These are phyloP conservation scores for Cryphonectria carpinicola DNA, from an alignment of 2,329 filamentous ascomycete genomes.

Conservation along the genomic window DNA sequence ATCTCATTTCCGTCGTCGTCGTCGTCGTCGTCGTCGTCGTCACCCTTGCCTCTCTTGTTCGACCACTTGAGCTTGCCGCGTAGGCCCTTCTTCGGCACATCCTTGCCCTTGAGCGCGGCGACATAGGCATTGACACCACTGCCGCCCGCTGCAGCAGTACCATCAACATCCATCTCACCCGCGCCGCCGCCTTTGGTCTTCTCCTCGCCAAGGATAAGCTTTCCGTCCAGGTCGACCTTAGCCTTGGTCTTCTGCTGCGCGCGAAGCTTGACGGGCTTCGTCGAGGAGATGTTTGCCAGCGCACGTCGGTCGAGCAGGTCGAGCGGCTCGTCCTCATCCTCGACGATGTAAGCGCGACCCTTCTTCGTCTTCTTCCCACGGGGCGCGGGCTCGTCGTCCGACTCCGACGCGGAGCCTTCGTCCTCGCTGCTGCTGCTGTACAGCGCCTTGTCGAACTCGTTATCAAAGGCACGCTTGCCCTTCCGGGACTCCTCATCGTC, in stretches of 20 bases:
- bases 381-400: slow-evolving; percentile 45
- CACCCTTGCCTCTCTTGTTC: slow-evolving; percentile 57
- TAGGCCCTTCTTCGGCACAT: slow-evolving; percentile 66
- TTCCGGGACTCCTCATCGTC: slow-evolving; percentile 61
- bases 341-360: slow-evolving; percentile 81
- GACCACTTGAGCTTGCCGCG: slow-evolving; percentile 74
- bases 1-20: slow-evolving; percentile 45
- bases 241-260: slow-evolving; percentile 65
- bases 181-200: slow-evolving; percentile 42
- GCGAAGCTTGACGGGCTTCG: slow-evolving; percentile 72
- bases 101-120: slow-evolving; percentile 69
- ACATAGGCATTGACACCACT: slow-evolving; percentile 71
- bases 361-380: slow-evolving; percentile 55
- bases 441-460: slow-evolving; percentile 94
- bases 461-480: slow-evolving; percentile 70
- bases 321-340: slow-evolving; percentile 92
- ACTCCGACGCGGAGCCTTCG: slow-evolving; percentile 65
- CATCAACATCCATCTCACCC: slow-evolving; percentile 61
- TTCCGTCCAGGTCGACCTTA: slow-evolving; percentile 76
- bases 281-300: slow-evolving; percentile 90
- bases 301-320: slow-evolving; percentile 89
- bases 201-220: slow-evolving; percentile 72
- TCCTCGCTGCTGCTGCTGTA: slow-evolving; percentile 76
- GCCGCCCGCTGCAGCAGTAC: slow-evolving; percentile 44
- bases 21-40: slow-evolving; percentile 52